Base-by-base conservation (phyloP, 805 yeast species). In the Pichia nakasei region DNA sequence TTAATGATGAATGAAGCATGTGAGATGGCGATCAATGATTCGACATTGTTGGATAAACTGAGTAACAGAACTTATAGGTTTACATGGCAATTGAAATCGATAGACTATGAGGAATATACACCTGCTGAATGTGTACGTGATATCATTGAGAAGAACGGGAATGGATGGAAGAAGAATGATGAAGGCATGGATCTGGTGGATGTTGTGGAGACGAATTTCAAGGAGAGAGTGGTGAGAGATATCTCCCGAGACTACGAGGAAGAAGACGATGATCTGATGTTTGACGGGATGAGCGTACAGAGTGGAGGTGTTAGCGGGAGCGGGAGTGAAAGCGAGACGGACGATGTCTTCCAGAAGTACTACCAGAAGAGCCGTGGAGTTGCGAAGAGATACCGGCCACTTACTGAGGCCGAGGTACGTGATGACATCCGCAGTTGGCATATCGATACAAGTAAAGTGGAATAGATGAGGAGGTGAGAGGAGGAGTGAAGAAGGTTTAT, bases 41-140 rank as follows among this genome's bases (percentile, higher is more conserved):
- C 27, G 1, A 43, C 49, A 5, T 17, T 52, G 7, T 41, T 60
- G 7, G 52, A 47, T 42, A 48, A 52, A 34, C 45, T 63, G 4
- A 47, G 61, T 18, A 58, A 57, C 42, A 56, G 57, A 35, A 55
- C 67, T 1, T 60, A 53, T 43, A 48, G 56, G 31, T 61, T 63
- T 47, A 51, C 62, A 8, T 57, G 66, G 66, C 44, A 60, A 64
- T 38, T 52, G 33, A 46, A 45, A 15, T 51, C 53, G 4, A 20
- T 46, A 12, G 35, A 43, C 8, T 63, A 61, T 41, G 58, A 57
- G 9, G 76, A 84, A 64, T 67, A 69, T 58, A 67, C 80, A 12
- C 91, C 96, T 0, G 72, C 73, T 40, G 85, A 80, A 46, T 76
- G 89, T 49, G 70, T 88, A 11, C 78, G 78, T 27, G 94, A 86